Evolutionary conservation across 345 rosid species (phyloP).

Genomic region (Punica granatum): DNA sequence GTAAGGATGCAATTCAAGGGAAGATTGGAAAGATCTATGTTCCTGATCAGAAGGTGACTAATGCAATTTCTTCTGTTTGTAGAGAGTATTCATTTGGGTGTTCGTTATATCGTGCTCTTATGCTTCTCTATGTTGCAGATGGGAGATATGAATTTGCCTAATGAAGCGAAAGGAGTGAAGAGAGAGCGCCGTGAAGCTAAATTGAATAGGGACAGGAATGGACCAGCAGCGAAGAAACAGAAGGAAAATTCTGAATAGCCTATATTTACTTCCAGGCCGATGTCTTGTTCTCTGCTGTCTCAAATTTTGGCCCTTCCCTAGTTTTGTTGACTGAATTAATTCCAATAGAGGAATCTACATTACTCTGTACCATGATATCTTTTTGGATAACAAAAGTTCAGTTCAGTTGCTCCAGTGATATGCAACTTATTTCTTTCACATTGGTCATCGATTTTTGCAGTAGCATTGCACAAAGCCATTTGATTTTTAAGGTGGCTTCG

Average conservation of each 20-base stretch:
- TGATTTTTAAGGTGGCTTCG: not conserved
- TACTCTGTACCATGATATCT: not conserved
- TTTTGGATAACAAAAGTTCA: not conserved
- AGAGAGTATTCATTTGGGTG: not conserved
- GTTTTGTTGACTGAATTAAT: no score
- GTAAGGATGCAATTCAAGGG: slow-evolving; percentile 52
- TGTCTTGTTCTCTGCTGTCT: not conserved
- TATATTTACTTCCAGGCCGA: not conserved
- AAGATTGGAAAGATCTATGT: slow-evolving; percentile 69
- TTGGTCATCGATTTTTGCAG: not conserved
- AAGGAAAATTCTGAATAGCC: slow-evolving; percentile 44
- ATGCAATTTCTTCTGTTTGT: not conserved
- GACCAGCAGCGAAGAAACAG: slow-evolving; percentile 44
- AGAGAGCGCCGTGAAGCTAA: slow-evolving; percentile 88
- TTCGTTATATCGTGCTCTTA: not conserved
- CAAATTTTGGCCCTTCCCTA: not conserved
- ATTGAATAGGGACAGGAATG: slow-evolving; percentile 28
- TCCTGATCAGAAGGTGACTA: slow-evolving; percentile 85
- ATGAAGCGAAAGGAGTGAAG: slow-evolving; percentile 84
- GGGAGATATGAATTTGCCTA: slow-evolving; percentile 42
- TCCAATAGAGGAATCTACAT: not conserved
- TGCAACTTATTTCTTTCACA: not conserved
- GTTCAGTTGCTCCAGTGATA: not conserved
- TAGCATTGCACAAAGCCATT: no score
- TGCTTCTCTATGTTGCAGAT: slow-evolving; percentile 34